Evolutionary conservation across 2,329 filamentous ascomycete species (phyloP).

Genomic region (Leptographium procerum): DNA sequence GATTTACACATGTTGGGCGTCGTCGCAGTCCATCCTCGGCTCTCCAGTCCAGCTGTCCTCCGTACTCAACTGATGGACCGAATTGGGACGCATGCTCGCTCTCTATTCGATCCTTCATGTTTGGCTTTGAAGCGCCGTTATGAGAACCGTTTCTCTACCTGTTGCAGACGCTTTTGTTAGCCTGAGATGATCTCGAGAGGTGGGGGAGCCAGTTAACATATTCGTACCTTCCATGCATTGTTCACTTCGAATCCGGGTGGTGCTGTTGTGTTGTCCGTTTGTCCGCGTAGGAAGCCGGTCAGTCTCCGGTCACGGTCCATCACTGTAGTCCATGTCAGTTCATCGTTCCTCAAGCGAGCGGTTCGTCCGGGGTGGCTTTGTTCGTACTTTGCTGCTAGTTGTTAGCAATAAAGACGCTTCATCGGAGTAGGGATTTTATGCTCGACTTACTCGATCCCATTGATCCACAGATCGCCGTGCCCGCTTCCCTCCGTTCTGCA

Average conservation of each 20-base stretch:
- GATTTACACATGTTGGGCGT: not conserved
- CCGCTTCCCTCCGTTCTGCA: conserved; percentile 50
- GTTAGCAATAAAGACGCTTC: conserved; percentile 17
- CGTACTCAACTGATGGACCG: not conserved
- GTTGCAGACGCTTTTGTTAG: conserved; percentile 11
- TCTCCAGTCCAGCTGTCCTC: not conserved
- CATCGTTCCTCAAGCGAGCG: not conserved
- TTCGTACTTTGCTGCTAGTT: conserved; percentile 40
- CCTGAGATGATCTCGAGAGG: not conserved
- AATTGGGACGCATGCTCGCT: not conserved
- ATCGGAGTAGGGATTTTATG: too few species aligned
- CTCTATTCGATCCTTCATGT: not conserved
- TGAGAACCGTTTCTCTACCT: conserved; percentile 44
- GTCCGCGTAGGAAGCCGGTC: conserved; percentile 47
- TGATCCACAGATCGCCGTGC: conserved; percentile 48
- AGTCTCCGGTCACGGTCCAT: conserved; percentile 54
- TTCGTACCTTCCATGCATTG: conserved; percentile 51
- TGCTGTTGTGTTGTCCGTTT: conserved; percentile 42
- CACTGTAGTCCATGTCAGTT: conserved; percentile 30
- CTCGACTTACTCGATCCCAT: conserved; percentile 45
- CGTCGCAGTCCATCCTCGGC: not conserved
- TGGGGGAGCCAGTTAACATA: not conserved
- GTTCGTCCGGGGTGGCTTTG: not conserved
- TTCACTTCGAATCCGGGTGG: conserved; percentile 50
- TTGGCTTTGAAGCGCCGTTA: conserved; percentile 19